A percentile compares a stretch with the other conserved stretches of the same genome.
phyloP scores from a whole-genome alignment of 768 basidiomycete genomes.

The Trametes cingulata region DNA sequence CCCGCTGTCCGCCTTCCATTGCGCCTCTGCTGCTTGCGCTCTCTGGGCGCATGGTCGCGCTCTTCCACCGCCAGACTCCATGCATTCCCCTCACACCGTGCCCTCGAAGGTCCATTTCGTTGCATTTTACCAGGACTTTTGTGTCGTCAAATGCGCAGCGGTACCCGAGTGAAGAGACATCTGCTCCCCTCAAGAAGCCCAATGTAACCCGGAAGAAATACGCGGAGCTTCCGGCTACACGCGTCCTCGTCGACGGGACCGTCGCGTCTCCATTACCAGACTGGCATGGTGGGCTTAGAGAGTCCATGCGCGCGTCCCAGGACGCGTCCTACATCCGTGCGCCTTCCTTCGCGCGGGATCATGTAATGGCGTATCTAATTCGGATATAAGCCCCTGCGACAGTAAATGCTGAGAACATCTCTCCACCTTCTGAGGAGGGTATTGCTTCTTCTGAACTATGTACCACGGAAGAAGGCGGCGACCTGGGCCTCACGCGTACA shows the following conservation, averaged over 20 bases:
- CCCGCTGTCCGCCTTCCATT: neutral
- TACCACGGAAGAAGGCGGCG: neutral
- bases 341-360: conserved; percentile 12
- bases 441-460: neutral
- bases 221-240: conserved; percentile 56
- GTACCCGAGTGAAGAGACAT: neutral
- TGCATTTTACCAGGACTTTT: neutral
- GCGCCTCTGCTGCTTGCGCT: neutral
- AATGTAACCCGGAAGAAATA: conserved; percentile 51
- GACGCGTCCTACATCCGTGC: conserved; percentile 15
- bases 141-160: neutral
- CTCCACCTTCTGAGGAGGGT: neutral
- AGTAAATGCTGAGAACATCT: neutral
- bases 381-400: neutral
- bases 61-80: conserved; percentile 12
- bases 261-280: conserved; percentile 43
- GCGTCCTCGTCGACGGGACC: conserved; percentile 45
- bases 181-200: conserved; percentile 15
- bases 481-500: neutral
- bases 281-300: conserved; percentile 39
- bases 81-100: conserved; percentile 5
- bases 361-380: conserved; percentile 2
- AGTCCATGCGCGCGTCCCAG: conserved; percentile 1
- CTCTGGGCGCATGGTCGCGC: conserved; percentile 23
- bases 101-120: neutral